Evolutionary conservation across 371 early-diverging fungal species (phyloP).

Genomic region (Batkoa obscura): DNA sequence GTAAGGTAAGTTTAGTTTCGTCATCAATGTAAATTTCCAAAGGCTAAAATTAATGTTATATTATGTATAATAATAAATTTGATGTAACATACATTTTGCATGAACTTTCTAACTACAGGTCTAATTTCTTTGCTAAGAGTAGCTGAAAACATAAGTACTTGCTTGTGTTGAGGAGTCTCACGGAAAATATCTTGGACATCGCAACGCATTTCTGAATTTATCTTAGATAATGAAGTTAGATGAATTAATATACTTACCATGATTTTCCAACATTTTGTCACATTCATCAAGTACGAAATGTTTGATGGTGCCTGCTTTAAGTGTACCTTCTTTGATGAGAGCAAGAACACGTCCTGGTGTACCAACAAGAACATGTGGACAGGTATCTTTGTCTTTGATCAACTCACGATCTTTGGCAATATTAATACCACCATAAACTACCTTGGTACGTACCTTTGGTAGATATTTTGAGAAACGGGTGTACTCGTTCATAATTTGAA

Average conservation of each 20-base stretch:
- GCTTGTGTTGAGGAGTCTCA: conserved; percentile 87
- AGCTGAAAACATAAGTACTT: conserved; percentile 97
- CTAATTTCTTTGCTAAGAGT: conserved; percentile 86
- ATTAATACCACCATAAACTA: conserved; percentile 79
- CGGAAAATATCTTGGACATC: conserved; percentile 95
- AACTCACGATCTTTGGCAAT: conserved; percentile 62
- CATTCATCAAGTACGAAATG: conserved; percentile 99
- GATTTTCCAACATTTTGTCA: conserved; percentile 87
- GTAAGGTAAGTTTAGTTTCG: conserved; percentile 93
- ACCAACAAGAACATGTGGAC: conserved; percentile 91
- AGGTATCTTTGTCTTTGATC: conserved; percentile 54
- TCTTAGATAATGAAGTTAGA: background rate
- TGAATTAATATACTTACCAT: conserved; percentile 35
- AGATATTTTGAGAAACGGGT: conserved; percentile 85
- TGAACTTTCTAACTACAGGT: conserved; percentile 86
- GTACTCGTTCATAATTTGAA: conserved; percentile 94
- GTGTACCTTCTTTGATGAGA: conserved; percentile 58
- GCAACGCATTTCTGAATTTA: conserved; percentile 71
- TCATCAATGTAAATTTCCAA: conserved; percentile 96
- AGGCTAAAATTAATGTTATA: conserved; percentile 25
- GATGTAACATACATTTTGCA: conserved; percentile 50
- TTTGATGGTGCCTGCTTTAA: conserved; percentile 68
- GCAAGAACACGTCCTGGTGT: conserved; percentile 94
- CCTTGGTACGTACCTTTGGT: conserved; percentile 82
- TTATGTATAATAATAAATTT: background rate